Evolutionary conservation across 2,329 filamentous ascomycete species (phyloP).

Genomic region (Xylaria hypoxylon): DNA sequence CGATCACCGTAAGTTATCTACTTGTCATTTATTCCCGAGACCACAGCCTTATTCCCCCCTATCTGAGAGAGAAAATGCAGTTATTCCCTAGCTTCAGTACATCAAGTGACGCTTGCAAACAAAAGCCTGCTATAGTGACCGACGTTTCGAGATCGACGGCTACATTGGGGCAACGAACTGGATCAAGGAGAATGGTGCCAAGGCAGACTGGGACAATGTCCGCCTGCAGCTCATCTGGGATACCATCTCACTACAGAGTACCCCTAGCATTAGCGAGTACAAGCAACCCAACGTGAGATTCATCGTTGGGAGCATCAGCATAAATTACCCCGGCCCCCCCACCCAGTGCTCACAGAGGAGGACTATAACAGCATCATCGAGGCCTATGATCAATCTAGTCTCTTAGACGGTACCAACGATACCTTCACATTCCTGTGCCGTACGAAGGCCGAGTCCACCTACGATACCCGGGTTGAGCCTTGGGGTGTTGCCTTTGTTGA

Average conservation of each 20-base stretch:
- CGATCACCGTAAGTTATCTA: neutral
- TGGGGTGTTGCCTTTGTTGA: conserved; percentile 24
- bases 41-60: neutral
- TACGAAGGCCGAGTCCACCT: conserved; percentile 37
- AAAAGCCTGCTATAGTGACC: conserved; percentile 21
- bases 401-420: conserved; percentile 39
- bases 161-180: conserved; percentile 41
- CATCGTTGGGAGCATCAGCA: conserved; percentile 39
- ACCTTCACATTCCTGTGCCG: conserved; percentile 40
- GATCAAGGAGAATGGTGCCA: conserved; percentile 34
- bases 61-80: no score
- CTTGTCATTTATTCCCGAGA: neutral
- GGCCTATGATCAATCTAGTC: conserved; percentile 37
- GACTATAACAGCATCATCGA: conserved; percentile 34
- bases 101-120: neutral
- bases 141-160: conserved; percentile 46
- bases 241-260: conserved; percentile 44
- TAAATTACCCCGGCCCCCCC: conserved; percentile 40
- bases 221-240: conserved; percentile 44
- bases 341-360: conserved; percentile 36
- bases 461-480: conserved; percentile 30
- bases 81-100: neutral
- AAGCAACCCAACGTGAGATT: conserved; percentile 40
- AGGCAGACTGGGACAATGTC: conserved; percentile 36
- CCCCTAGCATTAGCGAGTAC: conserved; percentile 41